A percentile compares a stretch with the other conserved stretches of the same genome.
phyloP scores from a whole-genome alignment of 2,329 filamentous ascomycete genomes.

The Nemania serpens region DNA sequence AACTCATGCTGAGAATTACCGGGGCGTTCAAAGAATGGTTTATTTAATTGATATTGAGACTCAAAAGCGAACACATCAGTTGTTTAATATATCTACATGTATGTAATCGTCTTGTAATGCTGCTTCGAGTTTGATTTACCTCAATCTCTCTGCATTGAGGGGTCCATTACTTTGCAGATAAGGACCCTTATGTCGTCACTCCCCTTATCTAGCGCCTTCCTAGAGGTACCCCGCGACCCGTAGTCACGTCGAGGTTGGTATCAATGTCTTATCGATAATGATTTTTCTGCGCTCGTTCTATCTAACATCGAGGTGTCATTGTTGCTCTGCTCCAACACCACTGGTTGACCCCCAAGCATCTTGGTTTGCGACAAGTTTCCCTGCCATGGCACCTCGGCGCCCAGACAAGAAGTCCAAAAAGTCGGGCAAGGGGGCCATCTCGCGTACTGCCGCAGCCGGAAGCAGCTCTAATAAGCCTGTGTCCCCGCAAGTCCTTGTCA shows the following conservation, averaged over 20 bases:
- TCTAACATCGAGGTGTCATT: neutral
- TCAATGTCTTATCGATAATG: slow-evolving; percentile 27
- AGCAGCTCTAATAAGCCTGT: slow-evolving; percentile 32
- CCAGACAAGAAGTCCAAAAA: slow-evolving; percentile 42
- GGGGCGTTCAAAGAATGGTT: too few species aligned
- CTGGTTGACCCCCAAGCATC: slow-evolving; percentile 1
- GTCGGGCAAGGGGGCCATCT: slow-evolving; percentile 35
- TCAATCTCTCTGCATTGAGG: too few species aligned
- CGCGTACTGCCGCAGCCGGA: slow-evolving; percentile 31
- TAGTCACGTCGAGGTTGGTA: too few species aligned
- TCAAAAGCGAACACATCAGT: too few species aligned
- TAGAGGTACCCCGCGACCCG: neutral
- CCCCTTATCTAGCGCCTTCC: too few species aligned
- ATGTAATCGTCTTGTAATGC: too few species aligned
- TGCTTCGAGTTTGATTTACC: too few species aligned
- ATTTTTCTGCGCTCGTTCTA: slow-evolving; percentile 30
- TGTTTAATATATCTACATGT: too few species aligned
- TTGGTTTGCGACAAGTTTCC: slow-evolving; percentile 14
- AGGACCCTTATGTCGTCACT: too few species aligned
- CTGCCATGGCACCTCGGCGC: slow-evolving; percentile 41
- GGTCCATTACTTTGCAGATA: too few species aligned
- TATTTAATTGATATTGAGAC: too few species aligned
- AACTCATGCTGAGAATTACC: too few species aligned
- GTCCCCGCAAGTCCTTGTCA: slow-evolving; percentile 40
- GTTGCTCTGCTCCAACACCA: neutral